phyloP scores from a whole-genome alignment of 2,329 filamentous ascomycete genomes.

The Verticillium dahliae region DNA sequence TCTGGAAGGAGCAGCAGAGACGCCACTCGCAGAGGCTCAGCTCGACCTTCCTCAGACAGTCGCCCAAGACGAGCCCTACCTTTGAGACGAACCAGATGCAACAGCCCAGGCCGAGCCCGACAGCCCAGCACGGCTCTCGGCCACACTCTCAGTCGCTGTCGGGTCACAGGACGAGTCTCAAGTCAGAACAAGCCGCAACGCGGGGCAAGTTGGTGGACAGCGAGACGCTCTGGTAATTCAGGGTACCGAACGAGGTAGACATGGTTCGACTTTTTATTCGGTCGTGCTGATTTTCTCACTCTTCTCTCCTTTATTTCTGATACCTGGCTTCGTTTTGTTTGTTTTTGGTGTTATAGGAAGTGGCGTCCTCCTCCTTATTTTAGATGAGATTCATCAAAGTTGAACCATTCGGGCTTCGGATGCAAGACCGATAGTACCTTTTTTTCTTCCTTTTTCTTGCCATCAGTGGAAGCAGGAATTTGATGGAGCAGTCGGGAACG shows the following conservation, averaged over 20 bases:
- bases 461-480: no score
- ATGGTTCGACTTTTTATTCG: constrained; percentile 5
- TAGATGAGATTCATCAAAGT: neutral
- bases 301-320: neutral
- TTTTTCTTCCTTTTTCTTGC: no score
- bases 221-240: neutral
- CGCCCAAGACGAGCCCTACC: neutral
- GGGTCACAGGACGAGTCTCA: neutral
- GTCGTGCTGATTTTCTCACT: constrained; percentile 1
- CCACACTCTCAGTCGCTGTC: neutral
- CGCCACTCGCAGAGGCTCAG: neutral
- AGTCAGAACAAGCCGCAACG: neutral
- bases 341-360: no score
- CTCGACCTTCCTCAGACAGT: neutral
- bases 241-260: neutral
- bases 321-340: neutral
- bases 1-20: neutral
- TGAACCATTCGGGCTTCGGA: neutral
- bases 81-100: neutral
- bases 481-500: no score
- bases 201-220: neutral
- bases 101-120: neutral
- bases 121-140: neutral
- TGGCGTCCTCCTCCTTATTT: neutral
- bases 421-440: no score